These are phyloP conservation scores for Angomonas ambiguus DNA, from an alignment of 208 protist genomes.

Conservation along the genomic window DNA sequence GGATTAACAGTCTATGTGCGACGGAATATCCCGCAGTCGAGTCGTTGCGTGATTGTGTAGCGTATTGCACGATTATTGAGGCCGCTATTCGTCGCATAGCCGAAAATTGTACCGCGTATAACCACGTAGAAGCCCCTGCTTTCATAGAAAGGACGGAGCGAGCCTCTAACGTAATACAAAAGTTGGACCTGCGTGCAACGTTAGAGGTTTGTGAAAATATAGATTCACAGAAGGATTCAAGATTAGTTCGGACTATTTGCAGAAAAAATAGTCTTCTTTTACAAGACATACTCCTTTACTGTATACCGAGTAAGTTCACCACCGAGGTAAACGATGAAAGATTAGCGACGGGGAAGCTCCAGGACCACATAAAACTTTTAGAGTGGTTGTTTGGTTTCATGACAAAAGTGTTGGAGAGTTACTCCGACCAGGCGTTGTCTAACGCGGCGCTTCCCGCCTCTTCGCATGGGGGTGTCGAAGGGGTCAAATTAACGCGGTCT, in stretches of 20 bases:
- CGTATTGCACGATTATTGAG: constrained; percentile 80
- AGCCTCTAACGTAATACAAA: constrained; percentile 14
- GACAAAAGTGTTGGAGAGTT: constrained; percentile 57
- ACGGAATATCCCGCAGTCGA: constrained; percentile 74
- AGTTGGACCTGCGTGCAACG: constrained; percentile 62
- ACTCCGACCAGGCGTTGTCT: constrained; percentile 55
- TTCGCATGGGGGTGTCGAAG: constrained; percentile 24
- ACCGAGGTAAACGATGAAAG: constrained; percentile 48
- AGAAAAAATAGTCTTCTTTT: constrained; percentile 63
- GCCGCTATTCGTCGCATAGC: constrained; percentile 56
- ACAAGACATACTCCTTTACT: constrained; percentile 59
- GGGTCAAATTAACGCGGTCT: constrained; percentile 55
- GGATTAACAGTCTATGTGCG: constrained; percentile 78
- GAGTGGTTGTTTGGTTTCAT: constrained; percentile 80
- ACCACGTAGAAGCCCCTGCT: neutral
- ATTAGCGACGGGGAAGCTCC: constrained; percentile 68
- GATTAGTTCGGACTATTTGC: constrained; percentile 39
- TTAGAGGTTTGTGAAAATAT: constrained; percentile 46
- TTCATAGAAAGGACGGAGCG: constrained; percentile 4
- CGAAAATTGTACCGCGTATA: constrained; percentile 34
- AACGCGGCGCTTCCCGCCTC: constrained; percentile 13
- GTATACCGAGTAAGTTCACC: constrained; percentile 43
- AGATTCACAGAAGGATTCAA: constrained; percentile 54
- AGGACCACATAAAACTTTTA: constrained; percentile 75
- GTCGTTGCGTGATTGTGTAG: constrained; percentile 72